Evolutionary conservation across 768 basidiomycete genomes (phyloP).

Genomic region (Russula brevipes): DNA sequence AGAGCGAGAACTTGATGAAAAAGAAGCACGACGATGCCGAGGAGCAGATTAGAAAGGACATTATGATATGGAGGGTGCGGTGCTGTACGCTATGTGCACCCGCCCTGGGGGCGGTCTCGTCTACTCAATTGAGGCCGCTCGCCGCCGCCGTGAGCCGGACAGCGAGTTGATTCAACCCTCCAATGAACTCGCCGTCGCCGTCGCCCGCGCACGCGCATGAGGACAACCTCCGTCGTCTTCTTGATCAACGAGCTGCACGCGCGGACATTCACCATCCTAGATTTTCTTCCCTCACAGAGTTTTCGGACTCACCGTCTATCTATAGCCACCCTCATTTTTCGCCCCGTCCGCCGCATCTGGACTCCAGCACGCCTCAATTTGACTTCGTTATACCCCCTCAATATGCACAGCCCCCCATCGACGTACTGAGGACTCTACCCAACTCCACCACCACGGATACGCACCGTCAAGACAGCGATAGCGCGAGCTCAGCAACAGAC

Average conservation of each 20-base stretch:
- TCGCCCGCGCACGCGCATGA: constrained; percentile 40
- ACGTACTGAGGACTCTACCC: constrained; percentile 25
- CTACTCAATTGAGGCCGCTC: too few relatives aligned
- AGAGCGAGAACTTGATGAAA: background rate
- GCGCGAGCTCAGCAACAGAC: constrained; percentile 9
- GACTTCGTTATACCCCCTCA: constrained; percentile 29
- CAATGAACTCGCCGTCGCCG: constrained; percentile 36
- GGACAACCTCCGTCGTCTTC: constrained; percentile 45
- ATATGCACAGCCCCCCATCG: constrained; percentile 16
- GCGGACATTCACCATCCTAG: constrained; percentile 43
- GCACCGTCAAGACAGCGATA: constrained; percentile 47
- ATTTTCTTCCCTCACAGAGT: constrained; percentile 52
- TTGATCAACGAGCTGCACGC: constrained; percentile 50
- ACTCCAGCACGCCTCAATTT: constrained; percentile 30
- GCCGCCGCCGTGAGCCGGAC: constrained; percentile 15
- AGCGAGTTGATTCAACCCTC: constrained; percentile 21
- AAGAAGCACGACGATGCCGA: background rate
- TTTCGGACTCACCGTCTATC: constrained; percentile 63
- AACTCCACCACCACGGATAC: constrained; percentile 36
- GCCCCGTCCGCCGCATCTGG: constrained; percentile 38
- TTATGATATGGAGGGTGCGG: too few relatives aligned
- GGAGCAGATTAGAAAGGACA: background rate
- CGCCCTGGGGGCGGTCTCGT: too few relatives aligned
- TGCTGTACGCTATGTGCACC: too few relatives aligned
- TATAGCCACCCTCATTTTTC: constrained; percentile 60